A percentile compares a stretch with the other conserved stretches of the same genome.
These are phyloP conservation scores for Blastobotrys attinorum DNA, from an alignment of 805 yeast species.

Conservation along the genomic window DNA sequence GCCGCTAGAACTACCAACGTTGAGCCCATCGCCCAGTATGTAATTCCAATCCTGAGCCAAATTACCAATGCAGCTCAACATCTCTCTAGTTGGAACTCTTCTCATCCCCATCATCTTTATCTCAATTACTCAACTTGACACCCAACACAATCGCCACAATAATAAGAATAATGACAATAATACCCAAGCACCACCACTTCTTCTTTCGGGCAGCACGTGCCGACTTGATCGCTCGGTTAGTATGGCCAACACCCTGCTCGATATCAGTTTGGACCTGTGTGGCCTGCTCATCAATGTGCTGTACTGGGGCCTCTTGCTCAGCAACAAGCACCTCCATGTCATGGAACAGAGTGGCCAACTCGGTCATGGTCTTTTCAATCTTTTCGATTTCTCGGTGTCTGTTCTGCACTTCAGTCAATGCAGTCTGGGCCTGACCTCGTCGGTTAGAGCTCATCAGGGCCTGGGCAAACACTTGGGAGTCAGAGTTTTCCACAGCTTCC, in stretches of 20 bases:
- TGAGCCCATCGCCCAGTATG: background rate
- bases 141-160: slow-evolving; percentile 24
- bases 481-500: slow-evolving; percentile 76
- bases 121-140: slow-evolving; percentile 6
- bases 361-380: slow-evolving; percentile 93
- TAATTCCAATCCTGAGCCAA: background rate
- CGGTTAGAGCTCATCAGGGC: slow-evolving; percentile 42
- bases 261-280: slow-evolving; percentile 80
- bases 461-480: slow-evolving; percentile 86
- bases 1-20: no score
- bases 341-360: slow-evolving; percentile 85
- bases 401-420: slow-evolving; percentile 88
- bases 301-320: slow-evolving; percentile 86
- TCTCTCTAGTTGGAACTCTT: background rate
- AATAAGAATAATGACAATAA: slow-evolving; percentile 28
- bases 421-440: slow-evolving; percentile 77
- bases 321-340: slow-evolving; percentile 96
- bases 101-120: background rate
- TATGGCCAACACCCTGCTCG: slow-evolving; percentile 91
- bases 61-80: background rate
- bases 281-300: slow-evolving; percentile 74
- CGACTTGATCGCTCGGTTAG: slow-evolving; percentile 77
- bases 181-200: slow-evolving; percentile 77
- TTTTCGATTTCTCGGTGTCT: slow-evolving; percentile 93
- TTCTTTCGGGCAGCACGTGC: slow-evolving; percentile 88